Percentiles rank a stretch among this genome's conserved stretches.
Conservation (phyloP, 2,329 filamentous ascomycete species). For the Sordariomycetes sp. region DNA sequence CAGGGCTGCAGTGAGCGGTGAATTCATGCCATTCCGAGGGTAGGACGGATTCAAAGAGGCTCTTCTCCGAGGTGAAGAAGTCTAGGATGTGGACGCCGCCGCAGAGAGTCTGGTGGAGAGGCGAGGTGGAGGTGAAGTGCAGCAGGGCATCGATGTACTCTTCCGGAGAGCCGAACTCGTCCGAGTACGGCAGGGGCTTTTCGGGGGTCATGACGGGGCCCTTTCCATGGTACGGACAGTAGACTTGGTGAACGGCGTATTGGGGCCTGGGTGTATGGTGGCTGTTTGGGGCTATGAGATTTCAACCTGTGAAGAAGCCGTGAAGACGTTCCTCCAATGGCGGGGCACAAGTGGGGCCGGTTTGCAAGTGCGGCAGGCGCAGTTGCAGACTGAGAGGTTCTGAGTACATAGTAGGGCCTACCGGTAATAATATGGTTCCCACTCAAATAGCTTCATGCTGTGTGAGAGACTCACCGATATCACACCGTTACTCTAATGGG, state of each 20-base stretch:
- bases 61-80: constrained; percentile 80
- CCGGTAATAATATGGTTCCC: too few relatives aligned
- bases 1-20: constrained; percentile 59
- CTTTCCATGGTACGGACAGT: background rate
- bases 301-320: too few relatives aligned
- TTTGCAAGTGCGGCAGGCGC: too few relatives aligned
- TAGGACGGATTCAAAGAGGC: constrained; percentile 68
- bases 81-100: constrained; percentile 96
- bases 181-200: constrained; percentile 55
- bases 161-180: constrained; percentile 60
- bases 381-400: too few relatives aligned
- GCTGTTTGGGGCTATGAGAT: too few relatives aligned
- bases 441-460: too few relatives aligned
- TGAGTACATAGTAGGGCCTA: too few relatives aligned
- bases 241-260: background rate
- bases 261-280: background rate
- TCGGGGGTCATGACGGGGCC: constrained; percentile 30
- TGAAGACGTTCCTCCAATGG: too few relatives aligned
- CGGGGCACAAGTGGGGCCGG: too few relatives aligned
- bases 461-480: too few relatives aligned
- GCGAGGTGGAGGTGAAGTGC: constrained; percentile 61
- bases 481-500: too few relatives aligned
- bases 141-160: constrained; percentile 72
- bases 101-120: constrained; percentile 78
- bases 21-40: constrained; percentile 75